Conservation (phyloP, 495 filamentous ascomycete species). For the Penicillium paradoxum region DNA sequence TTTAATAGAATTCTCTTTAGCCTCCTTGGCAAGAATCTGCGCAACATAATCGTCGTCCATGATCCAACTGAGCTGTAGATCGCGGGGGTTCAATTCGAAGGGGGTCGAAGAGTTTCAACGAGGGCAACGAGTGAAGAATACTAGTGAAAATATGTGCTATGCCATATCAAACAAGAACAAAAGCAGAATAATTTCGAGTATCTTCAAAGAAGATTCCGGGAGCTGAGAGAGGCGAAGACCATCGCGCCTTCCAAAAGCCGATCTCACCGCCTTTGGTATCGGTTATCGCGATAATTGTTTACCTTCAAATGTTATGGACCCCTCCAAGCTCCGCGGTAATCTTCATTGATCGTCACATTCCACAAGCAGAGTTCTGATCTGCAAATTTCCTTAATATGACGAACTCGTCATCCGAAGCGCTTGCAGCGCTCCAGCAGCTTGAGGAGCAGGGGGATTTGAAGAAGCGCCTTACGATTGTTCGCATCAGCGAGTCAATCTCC, state of each 20-base stretch:
- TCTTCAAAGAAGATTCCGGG: neutral
- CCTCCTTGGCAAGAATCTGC: conserved; percentile 66
- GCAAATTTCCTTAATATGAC: conserved; percentile 24
- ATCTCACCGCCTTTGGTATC: conserved; percentile 15
- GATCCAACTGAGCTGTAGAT: conserved; percentile 27
- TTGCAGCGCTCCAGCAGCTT: conserved; percentile 37
- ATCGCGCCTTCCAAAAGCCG: conserved; percentile 12
- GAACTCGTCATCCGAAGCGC: conserved; percentile 24
- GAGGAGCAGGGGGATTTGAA: conserved; percentile 47
- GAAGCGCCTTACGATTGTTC: conserved; percentile 61
- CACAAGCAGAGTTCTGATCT: neutral
- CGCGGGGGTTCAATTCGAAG: neutral
- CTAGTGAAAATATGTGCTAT: neutral
- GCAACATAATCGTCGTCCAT: conserved; percentile 73
- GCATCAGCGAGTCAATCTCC: conserved; percentile 69
- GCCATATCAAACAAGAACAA: neutral
- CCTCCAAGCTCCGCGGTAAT: neutral
- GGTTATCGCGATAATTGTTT: conserved; percentile 9
- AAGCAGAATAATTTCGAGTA: neutral
- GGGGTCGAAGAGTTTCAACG: neutral
- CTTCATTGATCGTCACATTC: neutral
- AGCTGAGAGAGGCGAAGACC: neutral
- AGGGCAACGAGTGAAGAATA: neutral
- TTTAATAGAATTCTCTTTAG: conserved; percentile 59
- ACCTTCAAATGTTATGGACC: neutral